These are phyloP conservation scores for Colletotrichum lentis DNA, from an alignment of 2,329 filamentous ascomycete genomes.

Conservation along the genomic window DNA sequence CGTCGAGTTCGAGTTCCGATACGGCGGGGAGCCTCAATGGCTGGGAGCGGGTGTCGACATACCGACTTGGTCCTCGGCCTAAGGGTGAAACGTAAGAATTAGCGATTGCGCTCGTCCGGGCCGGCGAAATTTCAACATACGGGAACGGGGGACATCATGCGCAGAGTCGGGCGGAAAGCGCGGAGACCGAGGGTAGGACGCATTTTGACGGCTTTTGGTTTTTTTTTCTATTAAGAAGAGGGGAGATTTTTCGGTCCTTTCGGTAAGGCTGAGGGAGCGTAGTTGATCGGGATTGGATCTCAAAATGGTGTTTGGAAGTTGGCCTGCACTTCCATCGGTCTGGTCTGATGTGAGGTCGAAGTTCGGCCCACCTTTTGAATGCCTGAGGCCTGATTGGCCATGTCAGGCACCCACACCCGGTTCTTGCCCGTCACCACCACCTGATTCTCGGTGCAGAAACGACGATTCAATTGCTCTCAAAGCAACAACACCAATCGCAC, in stretches of 20 bases:
- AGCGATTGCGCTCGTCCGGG: constrained; percentile 37
- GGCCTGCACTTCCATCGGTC: constrained; percentile 28
- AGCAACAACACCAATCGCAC: constrained; percentile 46
- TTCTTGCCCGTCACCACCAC: constrained; percentile 48
- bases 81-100: constrained; percentile 47
- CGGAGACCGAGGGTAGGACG: constrained; percentile 70
- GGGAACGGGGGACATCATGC: constrained; percentile 75
- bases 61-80: constrained; percentile 75
- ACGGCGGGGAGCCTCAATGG: constrained; percentile 29
- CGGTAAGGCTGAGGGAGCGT: constrained; percentile 34
- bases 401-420: constrained; percentile 36
- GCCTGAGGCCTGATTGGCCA: constrained; percentile 47
- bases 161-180: constrained; percentile 72
- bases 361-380: constrained; percentile 35
- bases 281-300: constrained; percentile 45
- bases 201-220: constrained; percentile 61
- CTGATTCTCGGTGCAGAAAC: constrained; percentile 49
- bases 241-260: constrained; percentile 31
- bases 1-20: constrained; percentile 16
- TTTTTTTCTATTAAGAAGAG: constrained; percentile 23
- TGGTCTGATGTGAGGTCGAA: constrained; percentile 35
- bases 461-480: constrained; percentile 41
- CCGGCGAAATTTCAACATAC: constrained; percentile 60
- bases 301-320: constrained; percentile 38
- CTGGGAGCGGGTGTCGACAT: constrained; percentile 52